phyloP scores from a whole-genome alignment of 345 rosid genomes.

The Brassica nigra region DNA sequence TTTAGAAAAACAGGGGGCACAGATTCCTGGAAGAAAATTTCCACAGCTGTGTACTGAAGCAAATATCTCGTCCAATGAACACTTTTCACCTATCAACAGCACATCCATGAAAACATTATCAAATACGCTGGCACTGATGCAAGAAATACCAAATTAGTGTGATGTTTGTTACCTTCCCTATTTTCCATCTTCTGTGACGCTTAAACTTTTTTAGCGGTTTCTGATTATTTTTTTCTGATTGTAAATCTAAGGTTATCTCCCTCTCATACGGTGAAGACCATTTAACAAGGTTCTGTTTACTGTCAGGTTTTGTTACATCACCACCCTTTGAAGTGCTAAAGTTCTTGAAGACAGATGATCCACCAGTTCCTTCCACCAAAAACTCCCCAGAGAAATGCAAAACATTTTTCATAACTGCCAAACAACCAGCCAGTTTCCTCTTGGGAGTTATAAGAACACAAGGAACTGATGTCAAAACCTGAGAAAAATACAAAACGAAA shows the following conservation, averaged over 20 bases:
- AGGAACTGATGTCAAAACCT: conserved; percentile 77
- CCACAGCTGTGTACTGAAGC: conserved; percentile 89
- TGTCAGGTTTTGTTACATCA: conserved; percentile 62
- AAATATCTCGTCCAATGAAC: conserved; percentile 95
- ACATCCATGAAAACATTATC: conserved; percentile 28
- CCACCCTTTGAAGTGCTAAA: conserved; percentile 51
- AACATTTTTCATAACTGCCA: conserved; percentile 79
- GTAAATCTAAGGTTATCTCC: conserved; percentile 49
- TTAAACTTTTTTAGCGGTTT: conserved; percentile 63
- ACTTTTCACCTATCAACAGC: conserved; percentile 65
- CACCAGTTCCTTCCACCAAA: conserved; percentile 92
- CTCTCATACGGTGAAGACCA: conserved; percentile 55
- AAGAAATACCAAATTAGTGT: conserved; percentile 16
- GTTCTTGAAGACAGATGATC: conserved; percentile 79
- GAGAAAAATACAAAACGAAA: conserved; percentile 44
- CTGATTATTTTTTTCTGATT: conserved; percentile 52
- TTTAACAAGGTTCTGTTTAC: conserved; percentile 58
- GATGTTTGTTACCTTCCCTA: conserved; percentile 63
- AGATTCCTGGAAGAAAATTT: conserved; percentile 78
- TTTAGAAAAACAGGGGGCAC: conserved; percentile 76
- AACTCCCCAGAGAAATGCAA: conserved; percentile 92
- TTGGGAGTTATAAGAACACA: conserved; percentile 89
- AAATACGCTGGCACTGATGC: conserved; percentile 27
- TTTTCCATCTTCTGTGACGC: conserved; percentile 90
- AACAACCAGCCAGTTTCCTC: conserved; percentile 85